A percentile compares a stretch with the other conserved stretches of the same genome.
phyloP scores from a whole-genome alignment of 306 rosid genomes.

The Fragaria nilgerrensis region DNA sequence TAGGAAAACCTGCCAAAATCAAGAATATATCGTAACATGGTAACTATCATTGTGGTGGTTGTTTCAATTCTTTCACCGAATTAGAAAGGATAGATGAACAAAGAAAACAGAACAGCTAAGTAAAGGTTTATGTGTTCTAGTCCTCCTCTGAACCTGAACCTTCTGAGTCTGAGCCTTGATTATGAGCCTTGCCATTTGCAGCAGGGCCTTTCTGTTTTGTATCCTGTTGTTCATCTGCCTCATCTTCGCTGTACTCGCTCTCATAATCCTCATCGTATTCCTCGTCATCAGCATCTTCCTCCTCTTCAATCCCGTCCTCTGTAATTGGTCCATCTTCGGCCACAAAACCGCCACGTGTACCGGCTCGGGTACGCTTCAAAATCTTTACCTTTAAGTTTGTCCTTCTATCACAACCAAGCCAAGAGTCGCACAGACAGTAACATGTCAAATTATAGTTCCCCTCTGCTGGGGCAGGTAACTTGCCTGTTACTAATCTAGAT shows the following conservation, averaged over 20 bases:
- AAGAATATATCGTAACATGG: neutral
- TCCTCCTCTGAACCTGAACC: slow-evolving; percentile 52
- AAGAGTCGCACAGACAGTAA: slow-evolving; percentile 82
- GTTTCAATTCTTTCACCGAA: slow-evolving; percentile 24
- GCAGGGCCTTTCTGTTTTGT: slow-evolving; percentile 36
- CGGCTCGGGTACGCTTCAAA: slow-evolving; percentile 93
- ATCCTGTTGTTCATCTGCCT: slow-evolving; percentile 43
- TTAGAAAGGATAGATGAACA: slow-evolving; percentile 4
- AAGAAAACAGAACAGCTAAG: neutral
- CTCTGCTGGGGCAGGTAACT: slow-evolving; percentile 89
- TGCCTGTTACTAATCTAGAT: slow-evolving; percentile 73
- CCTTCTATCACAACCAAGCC: slow-evolving; percentile 89
- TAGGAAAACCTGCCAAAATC: neutral
- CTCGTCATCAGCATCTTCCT: slow-evolving; percentile 59
- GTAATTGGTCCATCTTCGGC: slow-evolving; percentile 47
- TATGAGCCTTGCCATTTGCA: slow-evolving; percentile 39
- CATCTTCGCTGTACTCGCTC: slow-evolving; percentile 64
- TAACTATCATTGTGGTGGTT: slow-evolving; percentile 13
- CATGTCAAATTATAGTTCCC: slow-evolving; percentile 86
- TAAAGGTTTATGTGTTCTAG: slow-evolving; percentile 9
- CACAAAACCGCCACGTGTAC: slow-evolving; percentile 57
- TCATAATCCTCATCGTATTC: slow-evolving; percentile 60
- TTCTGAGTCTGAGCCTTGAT: slow-evolving; percentile 29
- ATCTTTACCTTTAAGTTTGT: slow-evolving; percentile 67
- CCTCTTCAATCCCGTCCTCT: slow-evolving; percentile 61